Conservation (phyloP, 192 early-diverging fungal genomes). For the Rhizophagus sp. region DNA sequence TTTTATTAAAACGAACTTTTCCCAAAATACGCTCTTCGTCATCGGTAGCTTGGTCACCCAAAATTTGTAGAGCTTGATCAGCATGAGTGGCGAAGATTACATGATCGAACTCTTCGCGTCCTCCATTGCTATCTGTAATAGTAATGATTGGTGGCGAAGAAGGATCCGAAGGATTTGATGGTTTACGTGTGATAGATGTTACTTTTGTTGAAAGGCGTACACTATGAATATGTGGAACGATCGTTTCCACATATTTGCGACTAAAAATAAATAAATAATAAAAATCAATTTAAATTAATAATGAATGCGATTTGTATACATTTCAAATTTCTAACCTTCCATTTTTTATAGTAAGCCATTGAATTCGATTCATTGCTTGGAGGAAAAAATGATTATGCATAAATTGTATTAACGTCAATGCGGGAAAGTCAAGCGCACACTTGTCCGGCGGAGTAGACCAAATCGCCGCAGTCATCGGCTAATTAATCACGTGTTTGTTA, state of each 20-base stretch:
- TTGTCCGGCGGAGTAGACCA: conserved; percentile 65
- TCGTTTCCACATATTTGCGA: conserved; percentile 44
- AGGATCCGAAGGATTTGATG: not conserved
- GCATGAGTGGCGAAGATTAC: conserved; percentile 63
- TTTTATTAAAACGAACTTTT: conserved; percentile 47
- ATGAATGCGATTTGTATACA: not conserved
- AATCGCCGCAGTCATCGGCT: conserved; percentile 66
- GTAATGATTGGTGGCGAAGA: not conserved
- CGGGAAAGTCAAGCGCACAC: conserved; percentile 56
- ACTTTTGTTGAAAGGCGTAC: conserved; percentile 42
- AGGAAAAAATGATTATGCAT: conserved; percentile 64
- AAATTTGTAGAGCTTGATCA: conserved; percentile 55
- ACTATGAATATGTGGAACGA: conserved; percentile 38
- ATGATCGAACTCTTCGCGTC: conserved; percentile 49
- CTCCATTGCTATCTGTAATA: conserved; percentile 42
- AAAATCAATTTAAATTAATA: not conserved
- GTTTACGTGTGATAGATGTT: conserved; percentile 35
- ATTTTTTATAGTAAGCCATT: conserved; percentile 58
- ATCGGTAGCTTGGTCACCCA: conserved; percentile 51
- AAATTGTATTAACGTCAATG: conserved; percentile 63
- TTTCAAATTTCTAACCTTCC: conserved; percentile 43
- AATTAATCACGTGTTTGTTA: not conserved
- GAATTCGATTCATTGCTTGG: conserved; percentile 50
- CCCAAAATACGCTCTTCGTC: conserved; percentile 52
- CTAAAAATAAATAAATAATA: not conserved